phyloP scores from a whole-genome alignment of 345 rosid species.

The Crucihimalaya himalaica region DNA sequence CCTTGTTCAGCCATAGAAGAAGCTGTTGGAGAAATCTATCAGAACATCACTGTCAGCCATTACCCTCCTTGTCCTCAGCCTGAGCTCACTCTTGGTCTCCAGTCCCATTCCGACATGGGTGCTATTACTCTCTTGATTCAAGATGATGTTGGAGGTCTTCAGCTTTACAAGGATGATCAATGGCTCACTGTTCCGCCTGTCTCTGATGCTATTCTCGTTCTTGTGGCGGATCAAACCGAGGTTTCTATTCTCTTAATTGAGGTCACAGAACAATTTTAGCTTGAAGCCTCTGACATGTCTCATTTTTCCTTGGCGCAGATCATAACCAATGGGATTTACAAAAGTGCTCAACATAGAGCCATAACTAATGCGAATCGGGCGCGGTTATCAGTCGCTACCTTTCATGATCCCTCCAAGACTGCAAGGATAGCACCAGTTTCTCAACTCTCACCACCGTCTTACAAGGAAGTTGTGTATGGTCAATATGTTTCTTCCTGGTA shows the following conservation, averaged over 20 bases:
- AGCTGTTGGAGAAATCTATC: conserved; percentile 72
- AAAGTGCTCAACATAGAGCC: conserved; percentile 71
- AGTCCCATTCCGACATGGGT: conserved; percentile 87
- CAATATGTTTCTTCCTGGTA: conserved; percentile 81
- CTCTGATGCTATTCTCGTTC: conserved; percentile 64
- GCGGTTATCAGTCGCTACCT: conserved; percentile 75
- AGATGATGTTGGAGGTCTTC: conserved; percentile 81
- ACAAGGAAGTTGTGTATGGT: conserved; percentile 59
- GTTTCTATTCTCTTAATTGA: conserved; percentile 35
- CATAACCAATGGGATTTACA: conserved; percentile 75
- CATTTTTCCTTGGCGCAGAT: conserved; percentile 45
- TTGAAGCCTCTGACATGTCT: conserved; percentile 6
- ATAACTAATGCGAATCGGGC: conserved; percentile 61
- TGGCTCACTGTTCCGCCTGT: conserved; percentile 71
- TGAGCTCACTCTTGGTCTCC: conserved; percentile 84
- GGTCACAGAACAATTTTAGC: neutral
- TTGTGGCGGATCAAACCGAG: conserved; percentile 87
- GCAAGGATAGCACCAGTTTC: conserved; percentile 59
- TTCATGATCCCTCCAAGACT: conserved; percentile 84
- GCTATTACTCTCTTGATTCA: conserved; percentile 80
- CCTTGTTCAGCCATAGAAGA: conserved; percentile 55
- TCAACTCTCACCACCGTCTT: conserved; percentile 47
- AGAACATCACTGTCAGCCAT: conserved; percentile 81
- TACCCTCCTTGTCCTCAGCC: conserved; percentile 96
- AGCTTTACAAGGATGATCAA: conserved; percentile 63